Conservation (phyloP, 2,329 filamentous ascomycete genomes). For the Pseudophaeomoniella oleicola region DNA sequence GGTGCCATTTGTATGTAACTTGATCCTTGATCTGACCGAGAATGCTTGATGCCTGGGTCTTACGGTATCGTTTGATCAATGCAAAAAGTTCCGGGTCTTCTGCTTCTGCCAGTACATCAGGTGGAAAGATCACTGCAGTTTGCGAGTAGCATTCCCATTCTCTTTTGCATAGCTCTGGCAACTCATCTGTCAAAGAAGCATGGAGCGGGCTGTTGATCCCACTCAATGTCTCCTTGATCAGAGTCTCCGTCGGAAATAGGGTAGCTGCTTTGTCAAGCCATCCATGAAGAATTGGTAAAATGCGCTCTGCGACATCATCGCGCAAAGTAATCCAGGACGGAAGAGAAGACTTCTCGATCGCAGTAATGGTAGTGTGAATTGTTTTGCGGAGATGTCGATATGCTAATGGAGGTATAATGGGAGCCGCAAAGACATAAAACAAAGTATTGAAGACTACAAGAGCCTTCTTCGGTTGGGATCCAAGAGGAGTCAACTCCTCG, state of each 20-base stretch:
- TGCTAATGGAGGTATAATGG: background rate
- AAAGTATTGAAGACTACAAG: background rate
- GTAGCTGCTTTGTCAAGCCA: background rate
- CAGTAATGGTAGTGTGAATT: background rate
- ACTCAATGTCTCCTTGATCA: background rate
- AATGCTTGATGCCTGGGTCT: background rate
- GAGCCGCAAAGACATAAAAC: background rate
- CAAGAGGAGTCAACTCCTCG: background rate
- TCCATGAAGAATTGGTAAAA: background rate
- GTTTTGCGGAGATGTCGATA: background rate
- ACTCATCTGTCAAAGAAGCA: background rate
- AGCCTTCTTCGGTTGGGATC: background rate
- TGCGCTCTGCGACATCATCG: background rate
- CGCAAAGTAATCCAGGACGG: background rate
- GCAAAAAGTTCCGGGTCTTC: background rate
- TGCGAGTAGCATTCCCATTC: background rate
- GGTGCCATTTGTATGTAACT: background rate
- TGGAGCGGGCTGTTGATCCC: background rate
- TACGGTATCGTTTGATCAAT: background rate
- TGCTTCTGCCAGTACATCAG: background rate
- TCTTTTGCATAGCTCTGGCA: background rate
- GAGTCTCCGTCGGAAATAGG: background rate
- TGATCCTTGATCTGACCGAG: background rate
- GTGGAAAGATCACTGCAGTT: background rate
- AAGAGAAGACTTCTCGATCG: background rate